Evolutionary conservation across 2,329 filamentous ascomycete genomes (phyloP), one percentile per base, ranked within the genome.

Genomic region (Exophiala sp.): DNA sequence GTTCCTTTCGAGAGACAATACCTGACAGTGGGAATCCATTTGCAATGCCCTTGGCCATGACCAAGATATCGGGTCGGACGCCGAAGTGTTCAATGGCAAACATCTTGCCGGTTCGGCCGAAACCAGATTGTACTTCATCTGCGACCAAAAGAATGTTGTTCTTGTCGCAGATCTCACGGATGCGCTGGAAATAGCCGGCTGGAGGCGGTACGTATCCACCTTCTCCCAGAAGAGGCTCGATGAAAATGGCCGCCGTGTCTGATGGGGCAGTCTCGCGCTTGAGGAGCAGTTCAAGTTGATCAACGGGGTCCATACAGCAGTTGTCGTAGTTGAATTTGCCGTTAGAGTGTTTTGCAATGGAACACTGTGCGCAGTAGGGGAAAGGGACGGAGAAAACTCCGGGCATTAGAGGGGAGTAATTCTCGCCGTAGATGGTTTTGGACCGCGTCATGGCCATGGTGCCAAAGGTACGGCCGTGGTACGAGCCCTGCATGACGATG

Each of bases 81-180:
- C 65, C 67, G 53, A 66, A 74, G 53, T 75, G 70, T 55, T 76
- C 70, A 10, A 74, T 62, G 5, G 71, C 72, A 53, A 73, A 75
- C 68, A 74, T 72, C 39, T 71, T 69, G 16, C 73, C 73, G 1
- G 73, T 75, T 29, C 73, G 67, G 2, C 72, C 73, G 59, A 72
- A 74, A 7, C 73, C 73, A 29, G 64, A 72, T 49, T 75, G 73
- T 1, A 75, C 73, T 52, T 76, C 73, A 50, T 76, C 73, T 10
- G 62, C 61, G 3, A 75, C 71, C 5, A 76, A 65, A 1, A 76
- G 68, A 43, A 75, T 74, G 38, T 69, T 68, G 63, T 75, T 65
- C 58, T 72, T 70, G 51, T 74, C 71, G 53, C 73, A 75, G 44
- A 74, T 70, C 52, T 73, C 66, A 3, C 72, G 65, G 9, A 75